Percentiles rank a stretch among this genome's conserved stretches.
phyloP scores from a whole-genome alignment of 805 yeast species.

The Saccharomycopsis sp. region DNA sequence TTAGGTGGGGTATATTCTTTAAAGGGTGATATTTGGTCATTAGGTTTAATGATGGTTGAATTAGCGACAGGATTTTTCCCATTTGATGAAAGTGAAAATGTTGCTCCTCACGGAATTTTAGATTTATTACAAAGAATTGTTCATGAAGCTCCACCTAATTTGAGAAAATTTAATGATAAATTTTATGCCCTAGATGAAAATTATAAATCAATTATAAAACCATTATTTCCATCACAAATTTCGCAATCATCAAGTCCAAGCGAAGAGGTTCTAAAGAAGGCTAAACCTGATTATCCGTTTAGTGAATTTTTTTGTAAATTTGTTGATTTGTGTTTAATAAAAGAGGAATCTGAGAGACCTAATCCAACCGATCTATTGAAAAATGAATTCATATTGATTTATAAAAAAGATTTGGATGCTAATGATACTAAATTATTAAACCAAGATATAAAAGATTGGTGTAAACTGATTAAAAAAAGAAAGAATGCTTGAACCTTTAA shows the following conservation, averaged over 20 bases:
- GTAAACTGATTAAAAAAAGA: constrained; percentile 30
- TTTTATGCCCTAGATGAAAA: too few species aligned
- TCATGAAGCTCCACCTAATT: constrained; percentile 81
- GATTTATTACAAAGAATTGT: constrained; percentile 90
- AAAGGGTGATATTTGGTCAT: constrained; percentile 97
- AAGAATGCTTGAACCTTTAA: constrained; percentile 9
- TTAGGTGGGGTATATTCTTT: constrained; percentile 91
- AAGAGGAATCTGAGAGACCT: constrained; percentile 60
- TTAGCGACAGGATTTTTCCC: constrained; percentile 82
- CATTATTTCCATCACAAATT: constrained; percentile 18
- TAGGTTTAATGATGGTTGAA: constrained; percentile 86
- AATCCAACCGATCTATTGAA: constrained; percentile 64
- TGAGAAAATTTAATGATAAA: constrained; percentile 35
- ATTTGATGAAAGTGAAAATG: constrained; percentile 48
- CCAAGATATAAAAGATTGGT: constrained; percentile 35
- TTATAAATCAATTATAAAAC: constrained; percentile 27
- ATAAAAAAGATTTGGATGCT: constrained; percentile 27
- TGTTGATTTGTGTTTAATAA: constrained; percentile 66
- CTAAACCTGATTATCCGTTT: constrained; percentile 26
- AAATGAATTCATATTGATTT: constrained; percentile 28
- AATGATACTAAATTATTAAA: constrained; percentile 25
- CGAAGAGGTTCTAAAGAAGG: background rate
- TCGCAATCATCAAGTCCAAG: background rate
- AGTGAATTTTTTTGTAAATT: constrained; percentile 53
- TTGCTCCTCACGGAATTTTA: constrained; percentile 74